Base-by-base conservation (phyloP, 2,329 filamentous ascomycete species). In the Cladosporium sp. region DNA sequence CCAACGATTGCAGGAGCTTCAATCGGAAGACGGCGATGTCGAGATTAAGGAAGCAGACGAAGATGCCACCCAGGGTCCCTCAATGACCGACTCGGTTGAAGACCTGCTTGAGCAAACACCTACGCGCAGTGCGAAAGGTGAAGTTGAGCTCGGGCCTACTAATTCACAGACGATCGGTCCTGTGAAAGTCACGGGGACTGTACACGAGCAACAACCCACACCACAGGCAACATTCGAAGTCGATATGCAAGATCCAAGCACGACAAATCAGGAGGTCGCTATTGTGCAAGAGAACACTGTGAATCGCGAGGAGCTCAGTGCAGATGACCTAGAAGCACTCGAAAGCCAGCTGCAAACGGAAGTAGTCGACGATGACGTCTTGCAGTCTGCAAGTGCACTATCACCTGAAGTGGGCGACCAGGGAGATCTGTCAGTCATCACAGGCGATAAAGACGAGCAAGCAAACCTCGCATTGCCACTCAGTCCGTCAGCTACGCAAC, bases 401-500 rank as follows among this genome's bases (percentile, higher is more conserved):
- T 33, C 31, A 6, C 26, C 52, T 33, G 52, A n/a, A 55, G 18
- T 18, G 16, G 31, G 5, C 12, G 52, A 33, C 3, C 28, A 33
- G 16, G 21, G 1, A 18, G 50, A 31, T n/a, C 16, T n/a, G 7
- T n/a, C 52, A n/a, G 5, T 33, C 16, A 31, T 29, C 18, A n/a
- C 16, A 33, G 52, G 28, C 14, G 28, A 21, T 14, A 33, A 55
- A 31, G 52, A 33, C 18, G 52, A 55, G 28, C 28, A 12, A 26
- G 23, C 12, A 26, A 29, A 52, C 8, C 21, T 23, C 10, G 3
- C 40, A 12, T 46, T 63, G 28, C 50, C 61, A 23, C 16, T 46
- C 31, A 63, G 49, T n/a, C 61, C 61, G 18, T 63, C 28, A 44
- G 35, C 50, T 8, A 56, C 61, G 33, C 61, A 56, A 40, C 21